Conservation (phyloP, 257 asterid species). For the Nemophila menziesii region DNA sequence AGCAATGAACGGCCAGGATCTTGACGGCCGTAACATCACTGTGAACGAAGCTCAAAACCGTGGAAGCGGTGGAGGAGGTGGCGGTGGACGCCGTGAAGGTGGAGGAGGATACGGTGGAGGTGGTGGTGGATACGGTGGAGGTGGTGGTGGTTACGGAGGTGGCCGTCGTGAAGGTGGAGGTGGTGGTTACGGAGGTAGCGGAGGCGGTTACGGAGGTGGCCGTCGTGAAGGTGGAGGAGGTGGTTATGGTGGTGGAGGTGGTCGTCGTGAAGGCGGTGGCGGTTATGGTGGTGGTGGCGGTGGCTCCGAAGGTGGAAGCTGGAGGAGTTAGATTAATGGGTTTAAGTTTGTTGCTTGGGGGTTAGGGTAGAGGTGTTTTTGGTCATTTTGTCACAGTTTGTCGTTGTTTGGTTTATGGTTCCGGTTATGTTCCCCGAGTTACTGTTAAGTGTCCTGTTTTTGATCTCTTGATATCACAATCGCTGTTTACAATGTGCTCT, state of each 20-base stretch:
- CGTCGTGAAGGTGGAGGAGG: conserved; percentile 21
- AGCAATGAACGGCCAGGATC: conserved; percentile 70
- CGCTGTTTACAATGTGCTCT: not conserved
- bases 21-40: conserved; percentile 85
- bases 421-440: not conserved
- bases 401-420: not conserved
- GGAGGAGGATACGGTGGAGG: conserved; percentile 9
- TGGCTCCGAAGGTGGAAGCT: conserved; percentile 30
- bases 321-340: conserved; percentile 38
- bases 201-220: conserved; percentile 18
- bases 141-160: conserved; percentile 24
- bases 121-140: conserved; percentile 19
- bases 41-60: conserved; percentile 95
- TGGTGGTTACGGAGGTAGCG: conserved; percentile 17
- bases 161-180: conserved; percentile 21
- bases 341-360: not conserved
- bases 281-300: conserved; percentile 18
- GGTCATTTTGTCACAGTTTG: not conserved
- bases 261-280: conserved; percentile 18
- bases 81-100: conserved; percentile 29
- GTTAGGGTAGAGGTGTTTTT: not conserved
- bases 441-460: conserved; percentile 2
- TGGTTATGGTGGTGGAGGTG: conserved; percentile 20
- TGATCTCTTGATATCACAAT: conserved; percentile 5
- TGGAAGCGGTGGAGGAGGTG: conserved; percentile 50